phyloP scores from a whole-genome alignment of 352 stramenopile species.

The Globisporangium middletonii region DNA sequence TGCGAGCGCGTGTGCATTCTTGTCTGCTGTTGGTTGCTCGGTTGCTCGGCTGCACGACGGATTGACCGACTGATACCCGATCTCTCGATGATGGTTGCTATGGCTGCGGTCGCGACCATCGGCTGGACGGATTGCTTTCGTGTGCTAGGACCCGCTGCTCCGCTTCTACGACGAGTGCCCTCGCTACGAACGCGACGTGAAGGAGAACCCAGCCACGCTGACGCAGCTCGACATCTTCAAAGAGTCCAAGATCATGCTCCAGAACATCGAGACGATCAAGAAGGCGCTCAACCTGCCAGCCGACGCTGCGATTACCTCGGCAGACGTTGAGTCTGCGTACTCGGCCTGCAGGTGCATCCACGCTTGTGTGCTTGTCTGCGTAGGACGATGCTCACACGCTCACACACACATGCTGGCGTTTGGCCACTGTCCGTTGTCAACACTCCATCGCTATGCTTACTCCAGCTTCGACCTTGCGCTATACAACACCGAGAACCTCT shows the following conservation, averaged over 20 bases:
- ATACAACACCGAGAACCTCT: constrained; percentile 28
- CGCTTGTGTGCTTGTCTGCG: not conserved
- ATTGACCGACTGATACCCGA: not conserved
- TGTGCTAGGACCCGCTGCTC: constrained; percentile 34
- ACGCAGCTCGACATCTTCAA: constrained; percentile 26
- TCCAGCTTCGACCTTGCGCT: constrained; percentile 44
- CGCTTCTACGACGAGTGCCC: constrained; percentile 61
- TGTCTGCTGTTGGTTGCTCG: not conserved
- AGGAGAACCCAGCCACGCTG: constrained; percentile 29
- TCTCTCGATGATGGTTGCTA: not conserved
- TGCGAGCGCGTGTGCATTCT: constrained; percentile 1
- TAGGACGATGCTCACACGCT: not conserved
- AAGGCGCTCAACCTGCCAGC: constrained; percentile 8
- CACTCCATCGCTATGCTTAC: not conserved
- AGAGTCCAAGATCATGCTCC: constrained; percentile 16
- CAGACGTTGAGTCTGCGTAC: constrained; percentile 31
- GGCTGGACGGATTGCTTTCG: not conserved
- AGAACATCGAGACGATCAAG: constrained; percentile 14
- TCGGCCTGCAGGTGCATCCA: constrained; percentile 35
- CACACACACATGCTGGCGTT: constrained; percentile 1
- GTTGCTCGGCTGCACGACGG: too few relatives aligned
- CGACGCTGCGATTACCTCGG: constrained; percentile 14
- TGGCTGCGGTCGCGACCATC: too few relatives aligned
- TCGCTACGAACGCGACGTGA: constrained; percentile 44
- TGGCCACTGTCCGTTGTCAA: not conserved